A percentile compares a stretch with the other conserved stretches of the same genome.
Conservation (phyloP, 129 eudicot species). For the Saussurea involucrata region DNA sequence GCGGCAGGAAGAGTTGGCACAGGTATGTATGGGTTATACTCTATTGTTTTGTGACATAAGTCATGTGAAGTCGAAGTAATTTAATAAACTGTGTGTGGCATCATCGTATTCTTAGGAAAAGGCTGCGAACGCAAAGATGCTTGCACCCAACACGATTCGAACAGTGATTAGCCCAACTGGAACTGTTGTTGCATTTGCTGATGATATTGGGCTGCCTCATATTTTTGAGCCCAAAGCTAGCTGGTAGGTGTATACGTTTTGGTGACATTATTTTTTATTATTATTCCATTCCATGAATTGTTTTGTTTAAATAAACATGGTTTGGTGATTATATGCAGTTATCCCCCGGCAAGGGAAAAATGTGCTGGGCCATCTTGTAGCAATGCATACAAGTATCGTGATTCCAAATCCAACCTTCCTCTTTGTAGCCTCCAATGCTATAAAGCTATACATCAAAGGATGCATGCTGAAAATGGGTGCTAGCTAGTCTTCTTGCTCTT, state of each 20-base stretch:
- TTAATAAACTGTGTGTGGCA: not conserved
- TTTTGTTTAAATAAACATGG: not conserved
- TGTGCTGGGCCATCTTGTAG: constrained; percentile 94
- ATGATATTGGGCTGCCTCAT: constrained; percentile 72
- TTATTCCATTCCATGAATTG: not conserved
- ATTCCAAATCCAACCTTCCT: constrained; percentile 81
- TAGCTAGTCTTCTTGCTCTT: not conserved
- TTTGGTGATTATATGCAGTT: constrained; percentile 45
- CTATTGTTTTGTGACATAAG: not conserved
- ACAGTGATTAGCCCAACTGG: constrained; percentile 75
- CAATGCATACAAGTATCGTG: constrained; percentile 82
- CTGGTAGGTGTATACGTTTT: constrained; percentile 31
- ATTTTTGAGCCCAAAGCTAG: constrained; percentile 59
- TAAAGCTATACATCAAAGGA: constrained; percentile 65
- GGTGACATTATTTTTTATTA: too few relatives aligned
- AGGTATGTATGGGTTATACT: constrained; percentile 53
- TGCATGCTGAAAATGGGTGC: constrained; percentile 38
- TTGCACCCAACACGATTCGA: constrained; percentile 60
- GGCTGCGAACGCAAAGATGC: constrained; percentile 61
- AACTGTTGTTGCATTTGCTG: constrained; percentile 75
- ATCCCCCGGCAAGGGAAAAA: constrained; percentile 88
- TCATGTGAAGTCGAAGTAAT: not conserved
- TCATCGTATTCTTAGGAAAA: constrained; percentile 43
- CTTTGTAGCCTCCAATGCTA: constrained; percentile 97
- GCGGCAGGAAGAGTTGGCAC: constrained; percentile 93